phyloP scores from a whole-genome alignment of 2,329 filamentous ascomycete species.

The Incumbomyces lentus region DNA sequence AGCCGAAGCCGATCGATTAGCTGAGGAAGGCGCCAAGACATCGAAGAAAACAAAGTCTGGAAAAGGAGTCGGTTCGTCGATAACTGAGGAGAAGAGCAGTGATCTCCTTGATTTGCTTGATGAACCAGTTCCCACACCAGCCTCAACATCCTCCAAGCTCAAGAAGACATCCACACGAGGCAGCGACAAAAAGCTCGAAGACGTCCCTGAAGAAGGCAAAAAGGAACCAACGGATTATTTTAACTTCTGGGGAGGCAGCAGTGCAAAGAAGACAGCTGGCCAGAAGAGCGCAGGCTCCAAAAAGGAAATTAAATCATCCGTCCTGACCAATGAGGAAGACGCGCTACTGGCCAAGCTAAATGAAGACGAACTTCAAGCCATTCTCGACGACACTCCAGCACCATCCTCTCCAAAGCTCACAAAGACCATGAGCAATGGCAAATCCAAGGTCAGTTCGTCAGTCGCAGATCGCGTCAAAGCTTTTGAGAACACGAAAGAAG shows the following conservation, averaged over 20 bases:
- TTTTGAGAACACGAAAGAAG: constrained; percentile 33
- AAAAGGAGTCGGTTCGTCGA: constrained; percentile 7
- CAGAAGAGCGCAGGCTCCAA: constrained; percentile 29
- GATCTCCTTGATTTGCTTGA: constrained; percentile 30
- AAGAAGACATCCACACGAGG: constrained; percentile 24
- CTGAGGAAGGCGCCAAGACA: constrained; percentile 26
- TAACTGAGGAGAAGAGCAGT: constrained; percentile 17
- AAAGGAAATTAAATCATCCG: constrained; percentile 35
- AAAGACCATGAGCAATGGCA: constrained; percentile 29
- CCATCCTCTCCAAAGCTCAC: constrained; percentile 32
- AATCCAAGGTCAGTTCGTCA: constrained; percentile 34
- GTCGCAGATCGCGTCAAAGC: constrained; percentile 45
- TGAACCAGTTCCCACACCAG: constrained; percentile 13
- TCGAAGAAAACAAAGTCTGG: constrained; percentile 27
- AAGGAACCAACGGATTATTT: constrained; percentile 21
- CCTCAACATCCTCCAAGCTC: constrained; percentile 15
- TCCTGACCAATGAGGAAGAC: constrained; percentile 33
- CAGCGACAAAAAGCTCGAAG: constrained; percentile 24
- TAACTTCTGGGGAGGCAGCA: constrained; percentile 21
- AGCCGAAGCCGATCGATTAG: constrained; percentile 21
- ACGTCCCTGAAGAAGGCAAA: constrained; percentile 10
- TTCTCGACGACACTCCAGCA: constrained; percentile 7
- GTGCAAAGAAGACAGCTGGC: constrained; percentile 25
- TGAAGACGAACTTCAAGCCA: constrained; percentile 6
- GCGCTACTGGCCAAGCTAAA: constrained; percentile 23